Evolutionary conservation across 768 basidiomycete species (phyloP), one percentile per base, ranked within the genome.

Genomic region (Saitozyma sp.): DNA sequence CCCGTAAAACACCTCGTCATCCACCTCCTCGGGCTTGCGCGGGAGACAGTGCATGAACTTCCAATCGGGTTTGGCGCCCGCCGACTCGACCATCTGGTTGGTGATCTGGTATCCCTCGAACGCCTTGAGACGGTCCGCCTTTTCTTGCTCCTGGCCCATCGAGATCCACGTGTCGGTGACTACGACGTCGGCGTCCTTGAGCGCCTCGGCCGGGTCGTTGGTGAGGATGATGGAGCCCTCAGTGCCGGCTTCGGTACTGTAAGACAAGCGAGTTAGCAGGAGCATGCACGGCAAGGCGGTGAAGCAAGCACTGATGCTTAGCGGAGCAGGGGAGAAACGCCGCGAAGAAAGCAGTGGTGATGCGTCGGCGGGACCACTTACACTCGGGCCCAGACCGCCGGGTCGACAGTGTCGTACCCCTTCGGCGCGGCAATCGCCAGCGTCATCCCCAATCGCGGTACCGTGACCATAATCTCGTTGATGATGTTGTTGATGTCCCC

Each of bases 141-240:
- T 92, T 79, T 98, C 93, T 1, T 88, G 89, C 80, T 98, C 96
- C 80, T 96, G 92, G 16, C 96, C 96, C 96, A 99, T 98, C 2
- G 95, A 97, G 66, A 98, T 92, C 92, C 95, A 99, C 5, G 96
- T 99, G 78, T 99, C 96, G 2, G 96, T 99, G 10, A 96, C 86
- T 52, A 97, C 90, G n/a, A 97, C 86, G 73, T 97, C 91, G 8
- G 96, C 96, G 50, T 86, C 88, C 4, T 87, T 79, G 8, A 97
- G 90, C 0, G 96, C 96, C 76, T 93, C 91, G 55, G 83, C 84
- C 1, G 95, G 94, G 69, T 72, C 74, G 58, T 74, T 78, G 54
- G 79, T 80, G 37, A 80, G 59, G 51, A 64, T 71, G 52, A 80
- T 71, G 10, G 63, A 58, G 45, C 62, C 51, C 16, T 74, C 66